These are phyloP conservation scores for Crotalaria pallida DNA, from an alignment of 306 rosid genomes.

Conservation along the genomic window DNA sequence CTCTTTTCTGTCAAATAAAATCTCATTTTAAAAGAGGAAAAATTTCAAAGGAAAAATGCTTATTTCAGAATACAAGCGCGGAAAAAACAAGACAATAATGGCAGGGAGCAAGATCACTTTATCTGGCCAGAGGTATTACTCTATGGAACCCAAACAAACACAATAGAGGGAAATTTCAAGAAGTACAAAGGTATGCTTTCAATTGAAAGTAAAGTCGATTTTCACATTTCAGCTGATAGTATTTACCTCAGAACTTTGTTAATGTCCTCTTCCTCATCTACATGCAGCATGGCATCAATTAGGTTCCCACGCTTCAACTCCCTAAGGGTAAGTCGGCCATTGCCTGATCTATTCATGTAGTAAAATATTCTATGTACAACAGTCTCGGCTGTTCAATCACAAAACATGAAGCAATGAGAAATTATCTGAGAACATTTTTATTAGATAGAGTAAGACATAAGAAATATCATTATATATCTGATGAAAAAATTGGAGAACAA, in stretches of 20 bases:
- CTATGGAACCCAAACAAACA: neutral
- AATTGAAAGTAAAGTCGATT: neutral
- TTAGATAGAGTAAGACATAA: neutral
- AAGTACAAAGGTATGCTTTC: neutral
- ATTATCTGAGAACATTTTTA: constrained; percentile 2
- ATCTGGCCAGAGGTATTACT: neutral
- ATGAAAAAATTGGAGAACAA: neutral
- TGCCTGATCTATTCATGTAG: constrained; percentile 52
- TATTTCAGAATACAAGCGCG: neutral
- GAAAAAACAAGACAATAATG: neutral
- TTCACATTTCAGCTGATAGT: constrained; percentile 7
- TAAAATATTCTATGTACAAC: constrained; percentile 60
- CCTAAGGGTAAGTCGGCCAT: constrained; percentile 53
- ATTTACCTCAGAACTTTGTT: constrained; percentile 58
- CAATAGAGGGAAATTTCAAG: neutral
- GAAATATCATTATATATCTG: neutral
- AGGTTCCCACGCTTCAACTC: constrained; percentile 59
- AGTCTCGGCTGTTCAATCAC: constrained; percentile 52
- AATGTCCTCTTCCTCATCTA: constrained; percentile 61
- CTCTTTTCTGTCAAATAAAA: neutral
- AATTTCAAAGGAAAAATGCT: neutral
- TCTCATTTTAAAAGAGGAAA: neutral
- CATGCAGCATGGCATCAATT: constrained; percentile 58
- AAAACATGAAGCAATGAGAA: constrained; percentile 31
- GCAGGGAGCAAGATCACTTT: neutral